Evolutionary conservation across 139 green algal species (phyloP).

Genomic region (Edaphochlamys debaryana): DNA sequence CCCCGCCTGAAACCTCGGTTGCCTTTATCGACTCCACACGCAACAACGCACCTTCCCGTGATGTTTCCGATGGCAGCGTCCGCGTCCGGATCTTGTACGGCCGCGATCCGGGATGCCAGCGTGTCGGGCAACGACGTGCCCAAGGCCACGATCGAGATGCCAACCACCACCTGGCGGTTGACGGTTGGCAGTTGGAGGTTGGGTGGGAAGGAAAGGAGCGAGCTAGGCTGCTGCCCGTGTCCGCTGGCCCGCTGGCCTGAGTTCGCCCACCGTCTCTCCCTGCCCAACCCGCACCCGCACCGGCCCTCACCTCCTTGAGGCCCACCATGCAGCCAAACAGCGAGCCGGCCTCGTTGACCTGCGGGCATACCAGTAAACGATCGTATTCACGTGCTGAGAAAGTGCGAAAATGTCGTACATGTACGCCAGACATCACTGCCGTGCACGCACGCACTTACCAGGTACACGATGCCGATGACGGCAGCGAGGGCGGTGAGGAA

Average conservation of each 20-base stretch:
- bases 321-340: slow-evolving; percentile 21
- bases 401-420: no score
- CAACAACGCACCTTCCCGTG: slow-evolving; percentile 47
- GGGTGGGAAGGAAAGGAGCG: no score
- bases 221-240: no score
- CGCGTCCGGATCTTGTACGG: slow-evolving; percentile 45
- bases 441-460: no score
- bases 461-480: slow-evolving; percentile 33
- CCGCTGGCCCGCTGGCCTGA: no score
- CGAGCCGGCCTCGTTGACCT: slow-evolving; percentile 43
- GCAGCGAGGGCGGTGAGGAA: slow-evolving; percentile 13
- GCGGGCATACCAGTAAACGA: no score
- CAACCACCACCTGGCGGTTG: slow-evolving; percentile 39
- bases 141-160: slow-evolving; percentile 21
- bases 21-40: slow-evolving; percentile 12
- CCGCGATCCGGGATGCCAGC: slow-evolving; percentile 46
- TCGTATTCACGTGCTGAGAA: no score
- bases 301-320: not conserved
- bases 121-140: slow-evolving; percentile 60
- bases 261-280: not conserved
- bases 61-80: slow-evolving; percentile 68
- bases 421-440: no score
- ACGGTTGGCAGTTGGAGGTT: no score
- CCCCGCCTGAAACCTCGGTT: no score
- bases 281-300: not conserved